These are phyloP conservation scores for Haplosporangium sp. DNA, from an alignment of 371 early-diverging fungal genomes.

Conservation along the genomic window DNA sequence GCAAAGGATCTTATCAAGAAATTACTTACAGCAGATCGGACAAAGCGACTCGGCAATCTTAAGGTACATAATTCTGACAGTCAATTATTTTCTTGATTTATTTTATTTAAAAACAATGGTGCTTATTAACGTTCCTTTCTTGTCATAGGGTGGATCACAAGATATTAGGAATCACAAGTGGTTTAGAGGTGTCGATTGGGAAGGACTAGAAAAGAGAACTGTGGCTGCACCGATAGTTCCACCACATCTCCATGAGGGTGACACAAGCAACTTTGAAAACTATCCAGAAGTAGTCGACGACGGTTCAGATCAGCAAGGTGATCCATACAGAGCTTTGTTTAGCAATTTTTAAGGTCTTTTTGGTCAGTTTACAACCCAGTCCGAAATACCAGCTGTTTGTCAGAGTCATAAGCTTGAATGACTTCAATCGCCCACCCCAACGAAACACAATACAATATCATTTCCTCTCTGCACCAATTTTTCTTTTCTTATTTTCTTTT, in stretches of 20 bases:
- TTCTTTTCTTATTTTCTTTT: no score
- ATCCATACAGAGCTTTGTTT: constrained; percentile 58
- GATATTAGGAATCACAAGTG: constrained; percentile 91
- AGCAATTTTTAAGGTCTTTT: constrained; percentile 45
- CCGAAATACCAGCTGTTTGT: background rate
- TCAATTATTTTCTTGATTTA: background rate
- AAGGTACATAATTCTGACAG: constrained; percentile 59
- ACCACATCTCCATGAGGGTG: constrained; percentile 69
- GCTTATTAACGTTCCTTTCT: background rate
- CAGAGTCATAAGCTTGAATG: no score
- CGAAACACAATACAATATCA: no score
- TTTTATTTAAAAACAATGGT: background rate
- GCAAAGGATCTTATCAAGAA: constrained; percentile 95
- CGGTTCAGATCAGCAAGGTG: constrained; percentile 31
- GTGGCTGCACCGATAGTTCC: constrained; percentile 76
- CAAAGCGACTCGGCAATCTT: constrained; percentile 93
- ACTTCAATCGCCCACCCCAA: no score
- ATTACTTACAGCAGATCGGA: constrained; percentile 90
- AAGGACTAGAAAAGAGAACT: constrained; percentile 74
- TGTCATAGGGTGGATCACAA: constrained; percentile 71
- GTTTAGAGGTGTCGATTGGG: constrained; percentile 90
- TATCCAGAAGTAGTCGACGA: constrained; percentile 58
- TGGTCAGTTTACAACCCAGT: no score
- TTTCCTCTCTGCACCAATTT: no score
- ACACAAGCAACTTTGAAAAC: constrained; percentile 79